Evolutionary conservation across 2,329 filamentous ascomycete species (phyloP).

Genomic region (Nemania sp.): DNA sequence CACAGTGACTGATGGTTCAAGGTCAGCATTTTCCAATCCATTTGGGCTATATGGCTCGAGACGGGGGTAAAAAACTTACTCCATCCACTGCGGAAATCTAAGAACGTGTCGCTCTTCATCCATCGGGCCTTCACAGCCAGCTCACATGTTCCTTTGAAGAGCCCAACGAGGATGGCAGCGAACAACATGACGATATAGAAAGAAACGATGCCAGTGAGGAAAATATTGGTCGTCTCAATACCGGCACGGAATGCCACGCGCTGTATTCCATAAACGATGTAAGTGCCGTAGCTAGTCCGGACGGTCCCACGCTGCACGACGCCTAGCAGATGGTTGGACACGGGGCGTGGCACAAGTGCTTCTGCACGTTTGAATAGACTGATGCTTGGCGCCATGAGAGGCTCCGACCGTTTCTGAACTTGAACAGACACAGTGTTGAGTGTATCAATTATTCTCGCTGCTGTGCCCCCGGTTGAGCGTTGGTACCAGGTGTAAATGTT

Average conservation of each 20-base stretch:
- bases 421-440: conserved; percentile 79
- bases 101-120: conserved; percentile 85
- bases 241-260: conserved; percentile 83
- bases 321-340: conserved; percentile 40
- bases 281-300: conserved; percentile 58
- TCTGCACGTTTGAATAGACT: conserved; percentile 59
- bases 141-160: conserved; percentile 84
- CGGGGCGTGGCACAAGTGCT: conserved; percentile 53
- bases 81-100: conserved; percentile 95
- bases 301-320: conserved; percentile 61
- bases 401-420: conserved; percentile 67
- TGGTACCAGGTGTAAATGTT: conserved; percentile 94
- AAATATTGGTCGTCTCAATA: conserved; percentile 91
- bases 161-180: conserved; percentile 71
- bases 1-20: conserved; percentile 62
- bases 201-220: conserved; percentile 88
- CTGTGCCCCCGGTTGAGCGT: conserved; percentile 84
- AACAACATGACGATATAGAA: conserved; percentile 83
- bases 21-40: conserved; percentile 13
- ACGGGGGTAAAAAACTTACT: conserved; percentile 38
- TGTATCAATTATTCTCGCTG: conserved; percentile 76
- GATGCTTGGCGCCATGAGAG: conserved; percentile 42
- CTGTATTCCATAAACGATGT: conserved; percentile 78
- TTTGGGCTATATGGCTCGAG: neutral
- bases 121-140: conserved; percentile 72